Percentiles rank a stretch among this genome's conserved stretches.
Conservation (phyloP, 345 rosid species). For the Chamaenerion angustifolium region DNA sequence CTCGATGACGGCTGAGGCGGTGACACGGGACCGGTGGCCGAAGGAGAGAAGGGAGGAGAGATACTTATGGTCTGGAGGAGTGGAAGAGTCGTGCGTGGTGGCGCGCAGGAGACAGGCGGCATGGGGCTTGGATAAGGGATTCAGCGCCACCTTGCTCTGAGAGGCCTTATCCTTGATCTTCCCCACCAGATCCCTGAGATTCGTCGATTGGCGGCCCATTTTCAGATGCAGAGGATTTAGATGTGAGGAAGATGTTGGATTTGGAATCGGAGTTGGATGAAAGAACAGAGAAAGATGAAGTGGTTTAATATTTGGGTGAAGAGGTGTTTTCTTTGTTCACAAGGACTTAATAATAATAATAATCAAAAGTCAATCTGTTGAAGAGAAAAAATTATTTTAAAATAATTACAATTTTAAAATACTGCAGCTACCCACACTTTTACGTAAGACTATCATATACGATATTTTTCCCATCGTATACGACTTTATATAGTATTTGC, state of each 20-base stretch:
- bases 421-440: too few relatives aligned
- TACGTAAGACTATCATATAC: too few relatives aligned
- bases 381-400: too few relatives aligned
- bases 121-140: slow-evolving; percentile 25
- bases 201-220: slow-evolving; percentile 38
- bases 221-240: not conserved
- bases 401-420: too few relatives aligned
- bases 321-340: too few relatives aligned
- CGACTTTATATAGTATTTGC: too few relatives aligned
- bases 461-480: too few relatives aligned
- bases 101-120: slow-evolving; percentile 44
- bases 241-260: not conserved
- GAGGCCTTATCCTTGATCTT: slow-evolving; percentile 64
- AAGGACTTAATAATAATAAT: too few relatives aligned
- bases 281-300: too few relatives aligned
- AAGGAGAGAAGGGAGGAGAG: slow-evolving; percentile 44
- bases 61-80: slow-evolving; percentile 44
- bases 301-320: too few relatives aligned
- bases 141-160: slow-evolving; percentile 58
- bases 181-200: slow-evolving; percentile 44
- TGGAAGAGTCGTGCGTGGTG: slow-evolving; percentile 54
- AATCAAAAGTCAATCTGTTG: too few relatives aligned
- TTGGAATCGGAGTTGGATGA: not conserved
- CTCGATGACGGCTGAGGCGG: slow-evolving; percentile 50
- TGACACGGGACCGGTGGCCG: slow-evolving; percentile 62